Evolutionary conservation across 805 yeast genomes (phyloP), one percentile per base, ranked within the genome.

Genomic region (Yamadazyma akitaensis): DNA sequence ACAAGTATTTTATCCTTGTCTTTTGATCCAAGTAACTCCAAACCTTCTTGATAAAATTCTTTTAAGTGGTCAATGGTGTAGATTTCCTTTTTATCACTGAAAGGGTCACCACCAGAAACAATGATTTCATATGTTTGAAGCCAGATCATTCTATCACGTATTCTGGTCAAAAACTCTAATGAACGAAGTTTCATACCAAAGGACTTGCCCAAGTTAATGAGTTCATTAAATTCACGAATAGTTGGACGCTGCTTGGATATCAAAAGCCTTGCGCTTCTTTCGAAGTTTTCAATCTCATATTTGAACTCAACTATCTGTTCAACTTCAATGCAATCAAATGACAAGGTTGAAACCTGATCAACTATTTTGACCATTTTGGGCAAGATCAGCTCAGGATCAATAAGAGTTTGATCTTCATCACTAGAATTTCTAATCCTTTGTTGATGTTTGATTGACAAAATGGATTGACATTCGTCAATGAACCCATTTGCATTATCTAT

Each of bases 161-260:
- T 50, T 40, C 77, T 58, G 2, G 53, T 56, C n/a, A 72, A 53
- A 43, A 72, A 70, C 14, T 48, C 51, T 40, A 72, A 58, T 1
- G 83, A 74, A 2, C 80, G 76, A 13, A 85, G 59, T 5, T 68
- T 72, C 33, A 86, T 61, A 3, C 86, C 86, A 56, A 84, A 77
- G 2, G 82, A 72, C 47, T 72, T 68, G 1, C 91, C 92, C 32
- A 80, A 60, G 37, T 72, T 75, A 19, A 82, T 75, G 59, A 84
- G 60, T 35, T 77, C 81, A 32, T 70, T 64, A 42, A 80, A 71
- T 21, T 82, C 85, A 13, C 67, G 70, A 7, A 68, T 43, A 1
- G 68, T 53, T 17, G 67, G 70, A 18, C 59, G 61, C 6, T 58
- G 60, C 35, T 55, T 59, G 2, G 79, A 55, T 14, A 78, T 50